Conservation (phyloP, 2,329 filamentous ascomycete genomes). For the Cladosporium colombiae region DNA sequence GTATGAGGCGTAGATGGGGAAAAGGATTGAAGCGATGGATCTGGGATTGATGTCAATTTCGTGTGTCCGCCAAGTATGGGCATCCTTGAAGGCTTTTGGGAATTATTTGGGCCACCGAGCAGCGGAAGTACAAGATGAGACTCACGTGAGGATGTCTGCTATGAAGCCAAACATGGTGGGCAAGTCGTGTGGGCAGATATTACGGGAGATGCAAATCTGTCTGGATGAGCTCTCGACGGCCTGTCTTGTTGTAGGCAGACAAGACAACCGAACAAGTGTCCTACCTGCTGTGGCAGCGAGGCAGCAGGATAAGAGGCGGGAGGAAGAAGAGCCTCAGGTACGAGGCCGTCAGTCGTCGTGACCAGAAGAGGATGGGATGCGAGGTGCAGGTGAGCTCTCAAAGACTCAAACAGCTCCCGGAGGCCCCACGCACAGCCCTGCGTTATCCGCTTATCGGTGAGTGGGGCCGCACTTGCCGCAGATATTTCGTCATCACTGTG, state of each 20-base stretch:
- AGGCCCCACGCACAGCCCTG: constrained; percentile 1
- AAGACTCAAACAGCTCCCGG: background rate
- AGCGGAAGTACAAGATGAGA: constrained; percentile 27
- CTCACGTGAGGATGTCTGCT: constrained; percentile 76
- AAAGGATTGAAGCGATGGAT: constrained; percentile 83
- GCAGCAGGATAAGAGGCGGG: constrained; percentile 12
- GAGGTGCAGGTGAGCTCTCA: background rate
- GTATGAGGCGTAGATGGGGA: constrained; percentile 95
- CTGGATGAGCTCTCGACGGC: background rate
- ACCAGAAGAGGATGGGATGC: constrained; percentile 10
- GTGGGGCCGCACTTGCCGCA: background rate
- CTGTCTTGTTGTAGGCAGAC: background rate
- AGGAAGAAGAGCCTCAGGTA: constrained; percentile 13
- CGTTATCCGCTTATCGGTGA: background rate
- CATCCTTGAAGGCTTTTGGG: background rate
- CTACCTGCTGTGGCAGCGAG: background rate
- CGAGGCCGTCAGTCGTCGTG: constrained; percentile 10
- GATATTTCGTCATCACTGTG: constrained; percentile 1
- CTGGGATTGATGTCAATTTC: constrained; percentile 49
- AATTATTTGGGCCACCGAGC: no score
- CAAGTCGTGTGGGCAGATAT: background rate
- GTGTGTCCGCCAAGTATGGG: background rate
- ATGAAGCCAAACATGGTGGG: constrained; percentile 55
- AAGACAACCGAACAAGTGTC: background rate
- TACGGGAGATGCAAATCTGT: background rate